Conservation (phyloP, 2,329 filamentous ascomycete species). For the Lasiodiplodia sp. region DNA sequence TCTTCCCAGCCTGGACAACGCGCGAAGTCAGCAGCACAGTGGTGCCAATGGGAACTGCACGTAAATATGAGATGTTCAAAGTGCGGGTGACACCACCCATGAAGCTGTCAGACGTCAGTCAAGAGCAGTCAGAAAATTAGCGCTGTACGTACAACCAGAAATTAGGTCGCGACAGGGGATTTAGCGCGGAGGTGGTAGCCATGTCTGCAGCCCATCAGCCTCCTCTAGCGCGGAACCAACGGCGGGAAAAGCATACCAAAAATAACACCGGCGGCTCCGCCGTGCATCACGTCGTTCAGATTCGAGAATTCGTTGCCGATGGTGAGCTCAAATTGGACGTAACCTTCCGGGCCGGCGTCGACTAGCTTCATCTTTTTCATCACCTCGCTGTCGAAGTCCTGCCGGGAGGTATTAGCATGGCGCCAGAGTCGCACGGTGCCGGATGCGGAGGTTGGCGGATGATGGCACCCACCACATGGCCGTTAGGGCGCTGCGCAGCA, state of each 20-base stretch:
- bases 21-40: constrained; percentile 53
- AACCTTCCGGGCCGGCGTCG: constrained; percentile 46
- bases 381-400: constrained; percentile 49
- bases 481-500: constrained; percentile 39
- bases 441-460: background rate
- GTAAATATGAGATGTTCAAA: constrained; percentile 60
- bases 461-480: constrained; percentile 42
- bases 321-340: constrained; percentile 43
- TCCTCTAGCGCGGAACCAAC: background rate
- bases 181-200: constrained; percentile 57
- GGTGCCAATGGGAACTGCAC: constrained; percentile 56
- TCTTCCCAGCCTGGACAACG: constrained; percentile 56
- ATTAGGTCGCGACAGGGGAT: constrained; percentile 55
- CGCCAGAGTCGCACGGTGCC: background rate
- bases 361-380: constrained; percentile 47
- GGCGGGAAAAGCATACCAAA: constrained; percentile 37
- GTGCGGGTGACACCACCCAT: constrained; percentile 59
- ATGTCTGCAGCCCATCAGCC: constrained; percentile 38
- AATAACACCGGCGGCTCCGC: constrained; percentile 49
- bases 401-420: constrained; percentile 6
- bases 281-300: constrained; percentile 52
- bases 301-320: constrained; percentile 48
- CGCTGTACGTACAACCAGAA: constrained; percentile 55
- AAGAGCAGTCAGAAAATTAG: background rate
- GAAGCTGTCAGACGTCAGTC: constrained; percentile 43